phyloP scores from a whole-genome alignment of 1,284 basidiomycete species.

The Erythrobasidium hasegawianum region DNA sequence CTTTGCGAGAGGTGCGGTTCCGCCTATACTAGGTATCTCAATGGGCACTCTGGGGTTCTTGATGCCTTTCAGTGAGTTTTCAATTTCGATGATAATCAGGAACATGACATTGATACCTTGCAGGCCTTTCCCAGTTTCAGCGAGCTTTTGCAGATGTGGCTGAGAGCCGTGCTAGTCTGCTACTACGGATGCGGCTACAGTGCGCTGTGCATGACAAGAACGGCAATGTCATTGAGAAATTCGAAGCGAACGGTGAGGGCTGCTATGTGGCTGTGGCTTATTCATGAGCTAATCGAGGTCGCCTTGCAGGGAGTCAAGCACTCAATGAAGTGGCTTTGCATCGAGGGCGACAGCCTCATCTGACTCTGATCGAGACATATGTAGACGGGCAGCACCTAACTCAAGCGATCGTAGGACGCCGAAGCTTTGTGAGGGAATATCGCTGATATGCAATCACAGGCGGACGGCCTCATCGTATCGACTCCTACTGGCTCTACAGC shows the following conservation, averaged over 20 bases:
- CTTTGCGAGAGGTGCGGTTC: constrained; percentile 81
- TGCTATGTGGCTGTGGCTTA: too few species aligned
- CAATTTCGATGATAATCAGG: not conserved
- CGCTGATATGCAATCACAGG: constrained; percentile 62
- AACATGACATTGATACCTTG: not conserved
- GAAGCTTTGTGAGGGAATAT: too few species aligned
- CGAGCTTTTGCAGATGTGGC: constrained; percentile 40
- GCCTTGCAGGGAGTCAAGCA: constrained; percentile 73
- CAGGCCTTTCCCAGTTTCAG: constrained; percentile 69
- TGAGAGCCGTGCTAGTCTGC: constrained; percentile 48
- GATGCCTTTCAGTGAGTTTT: constrained; percentile 78
- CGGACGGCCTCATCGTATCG: constrained; percentile 89
- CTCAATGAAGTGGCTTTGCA: constrained; percentile 97
- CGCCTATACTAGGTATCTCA: constrained; percentile 90
- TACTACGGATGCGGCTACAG: constrained; percentile 79
- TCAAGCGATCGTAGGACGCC: constrained; percentile 85
- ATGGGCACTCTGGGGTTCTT: constrained; percentile 95
- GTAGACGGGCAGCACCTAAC: constrained; percentile 93
- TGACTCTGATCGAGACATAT: constrained; percentile 89
- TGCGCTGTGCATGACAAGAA: constrained; percentile 68
- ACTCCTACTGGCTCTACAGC: constrained; percentile 97
- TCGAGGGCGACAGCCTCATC: constrained; percentile 81
- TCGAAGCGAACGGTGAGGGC: constrained; percentile 19
- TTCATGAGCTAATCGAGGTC: too few species aligned
- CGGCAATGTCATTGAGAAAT: constrained; percentile 56